Percentiles rank a stretch among this genome's conserved stretches.
phyloP scores from a whole-genome alignment of 1,284 basidiomycete species.

The Grifola frondosa region DNA sequence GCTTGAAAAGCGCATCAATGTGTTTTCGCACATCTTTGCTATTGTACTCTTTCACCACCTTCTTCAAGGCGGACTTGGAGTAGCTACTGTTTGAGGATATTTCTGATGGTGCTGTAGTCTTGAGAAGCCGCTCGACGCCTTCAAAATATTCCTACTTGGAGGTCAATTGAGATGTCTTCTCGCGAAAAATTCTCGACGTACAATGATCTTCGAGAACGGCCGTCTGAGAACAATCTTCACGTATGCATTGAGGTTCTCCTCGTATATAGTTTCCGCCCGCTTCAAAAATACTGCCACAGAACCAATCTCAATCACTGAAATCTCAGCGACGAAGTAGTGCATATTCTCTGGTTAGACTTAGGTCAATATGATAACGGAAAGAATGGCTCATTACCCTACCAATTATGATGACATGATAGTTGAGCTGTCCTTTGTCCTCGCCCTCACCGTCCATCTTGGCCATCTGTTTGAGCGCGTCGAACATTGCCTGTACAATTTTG shows the following conservation, averaged over 20 bases:
- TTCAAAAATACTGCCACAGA: slow-evolving; percentile 70
- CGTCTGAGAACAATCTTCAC: slow-evolving; percentile 85
- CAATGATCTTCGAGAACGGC: slow-evolving; percentile 86
- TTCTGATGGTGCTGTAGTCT: slow-evolving; percentile 80
- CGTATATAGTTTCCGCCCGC: slow-evolving; percentile 81
- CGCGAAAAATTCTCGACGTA: slow-evolving; percentile 39
- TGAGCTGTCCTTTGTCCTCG: slow-evolving; percentile 95
- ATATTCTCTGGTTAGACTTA: slow-evolving; percentile 76
- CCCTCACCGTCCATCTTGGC: slow-evolving; percentile 88
- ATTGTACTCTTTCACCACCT: slow-evolving; percentile 83
- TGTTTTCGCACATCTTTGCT: slow-evolving; percentile 87
- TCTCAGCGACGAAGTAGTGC: slow-evolving; percentile 88
- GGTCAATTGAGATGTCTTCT: neutral
- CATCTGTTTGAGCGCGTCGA: slow-evolving; percentile 92
- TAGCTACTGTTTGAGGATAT: slow-evolving; percentile 78
- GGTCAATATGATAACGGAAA: neutral
- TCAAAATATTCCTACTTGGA: slow-evolving; percentile 85
- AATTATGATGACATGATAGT: slow-evolving; percentile 94
- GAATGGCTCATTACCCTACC: slow-evolving; percentile 53
- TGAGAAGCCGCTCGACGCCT: slow-evolving; percentile 83
- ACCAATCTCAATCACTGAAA: slow-evolving; percentile 66
- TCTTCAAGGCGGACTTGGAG: slow-evolving; percentile 77
- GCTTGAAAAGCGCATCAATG: slow-evolving; percentile 84
- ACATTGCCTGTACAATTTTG: slow-evolving; percentile 85
- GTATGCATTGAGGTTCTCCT: slow-evolving; percentile 85